Conservation (phyloP, 768 basidiomycete genomes). For the Boletus subparvulus region DNA sequence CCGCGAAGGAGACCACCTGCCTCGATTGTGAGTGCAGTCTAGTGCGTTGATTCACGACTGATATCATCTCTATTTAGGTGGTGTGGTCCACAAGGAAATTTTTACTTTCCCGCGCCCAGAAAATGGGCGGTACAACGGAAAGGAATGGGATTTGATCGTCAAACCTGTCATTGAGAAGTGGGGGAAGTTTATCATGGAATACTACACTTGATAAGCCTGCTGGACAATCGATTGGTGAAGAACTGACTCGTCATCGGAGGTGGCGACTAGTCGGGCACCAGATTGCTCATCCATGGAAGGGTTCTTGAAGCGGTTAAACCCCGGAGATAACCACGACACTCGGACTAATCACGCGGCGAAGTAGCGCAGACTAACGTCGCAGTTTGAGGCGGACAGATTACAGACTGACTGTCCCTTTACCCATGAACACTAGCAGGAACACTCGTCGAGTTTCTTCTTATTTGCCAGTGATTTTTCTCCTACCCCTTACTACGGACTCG, state of each 20-base stretch:
- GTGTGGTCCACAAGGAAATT: conserved; percentile 72
- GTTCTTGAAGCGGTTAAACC: too few species aligned
- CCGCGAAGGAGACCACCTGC: conserved; percentile 32
- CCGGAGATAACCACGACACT: too few species aligned
- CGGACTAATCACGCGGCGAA: too few species aligned
- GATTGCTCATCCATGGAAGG: neutral
- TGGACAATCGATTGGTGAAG: neutral
- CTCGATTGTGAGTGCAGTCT: conserved; percentile 42
- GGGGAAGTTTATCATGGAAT: conserved; percentile 58
- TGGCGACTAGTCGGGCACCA: neutral
- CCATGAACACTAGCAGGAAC: too few species aligned
- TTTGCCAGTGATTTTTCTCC: too few species aligned
- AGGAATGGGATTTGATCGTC: conserved; percentile 74
- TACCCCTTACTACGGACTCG: too few species aligned
- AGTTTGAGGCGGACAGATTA: too few species aligned
- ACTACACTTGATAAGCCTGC: conserved; percentile 24
- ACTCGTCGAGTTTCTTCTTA: too few species aligned
- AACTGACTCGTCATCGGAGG: neutral
- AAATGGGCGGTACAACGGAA: conserved; percentile 53
- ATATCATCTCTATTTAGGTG: conserved; percentile 39
- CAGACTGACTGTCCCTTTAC: too few species aligned
- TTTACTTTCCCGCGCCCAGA: conserved; percentile 65
- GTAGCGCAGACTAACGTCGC: too few species aligned
- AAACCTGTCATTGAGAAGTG: conserved; percentile 76
- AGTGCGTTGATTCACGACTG: neutral